Base-by-base conservation (phyloP, 768 basidiomycete genomes). In the Tylopilus plumbeoviolaceoides region DNA sequence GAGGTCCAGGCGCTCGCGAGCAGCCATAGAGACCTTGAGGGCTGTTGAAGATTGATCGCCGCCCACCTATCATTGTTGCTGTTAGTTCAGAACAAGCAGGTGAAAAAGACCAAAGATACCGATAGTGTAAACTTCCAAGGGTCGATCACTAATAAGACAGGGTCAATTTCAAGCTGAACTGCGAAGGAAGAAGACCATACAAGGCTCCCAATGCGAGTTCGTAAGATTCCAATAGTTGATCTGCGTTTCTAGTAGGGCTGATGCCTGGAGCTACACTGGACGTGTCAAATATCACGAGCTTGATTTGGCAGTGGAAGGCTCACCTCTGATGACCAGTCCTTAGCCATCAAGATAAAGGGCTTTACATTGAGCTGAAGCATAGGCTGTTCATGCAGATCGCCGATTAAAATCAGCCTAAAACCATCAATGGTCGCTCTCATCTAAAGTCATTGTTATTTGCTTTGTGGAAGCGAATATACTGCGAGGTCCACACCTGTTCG, bases 201-300 rank as follows among this genome's bases (percentile, higher is more conserved):
- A 68, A 28, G 97, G 95, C 70, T 98, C 97, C 93, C 97, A 99
- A 63, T 98, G 93, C 44, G 97, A 98, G 65, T 97, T 98, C 21
- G 87, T 85, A 46, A 98, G 70, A 69, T 99, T 99, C 91, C 93
- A 99, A 63, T 97, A 99, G 54, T 85, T 92, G 67, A 97, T 87
- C 46, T 86, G 83, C 3, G 84, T 85, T 21, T 86, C 84, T 62
- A 98, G 74, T 0, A 87, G 85, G 1, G 89, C 88, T 7, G 86
- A 84, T 6, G 91, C 89, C 64, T 87, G 86, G 42, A 98, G 72
- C 95, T 98, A 57, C 11, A 30, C 55, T 36, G 21, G 21, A 2
- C 44, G 12, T 20, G 53, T 53, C 40, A 59, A 20, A 14, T 40
- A 44, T 48, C 45, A 41, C 2, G 40, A 33, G 3, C 43, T 42